These are phyloP conservation scores for Craterostigma plantagineum DNA, from an alignment of 257 asterid species.

Conservation along the genomic window DNA sequence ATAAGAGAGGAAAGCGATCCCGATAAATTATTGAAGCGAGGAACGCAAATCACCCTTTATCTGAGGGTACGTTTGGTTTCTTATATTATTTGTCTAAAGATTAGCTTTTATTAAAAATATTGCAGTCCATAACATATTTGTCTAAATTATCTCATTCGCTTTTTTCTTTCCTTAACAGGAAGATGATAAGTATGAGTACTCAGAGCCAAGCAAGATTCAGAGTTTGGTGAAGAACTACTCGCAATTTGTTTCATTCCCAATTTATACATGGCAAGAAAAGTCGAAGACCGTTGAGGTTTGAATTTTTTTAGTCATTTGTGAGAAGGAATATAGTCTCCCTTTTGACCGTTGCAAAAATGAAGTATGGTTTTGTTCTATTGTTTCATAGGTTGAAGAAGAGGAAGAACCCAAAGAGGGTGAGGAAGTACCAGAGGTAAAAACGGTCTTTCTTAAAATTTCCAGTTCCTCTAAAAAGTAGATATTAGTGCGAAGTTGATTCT, in stretches of 20 bases:
- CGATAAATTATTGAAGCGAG: constrained; percentile 42
- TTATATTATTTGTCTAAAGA: no score
- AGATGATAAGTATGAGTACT: constrained; percentile 80
- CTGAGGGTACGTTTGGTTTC: constrained; percentile 38
- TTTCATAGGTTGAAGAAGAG: constrained; percentile 84
- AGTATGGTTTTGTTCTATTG: no score
- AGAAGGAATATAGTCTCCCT: no score
- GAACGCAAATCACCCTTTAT: constrained; percentile 89
- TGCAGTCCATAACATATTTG: background rate
- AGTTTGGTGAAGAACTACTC: constrained; percentile 90
- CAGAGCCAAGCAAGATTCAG: constrained; percentile 76
- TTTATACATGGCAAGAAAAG: constrained; percentile 87
- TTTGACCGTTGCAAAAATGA: no score
- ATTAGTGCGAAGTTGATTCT: background rate
- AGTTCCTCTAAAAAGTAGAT: constrained; percentile 1
- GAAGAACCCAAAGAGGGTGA: constrained; percentile 92
- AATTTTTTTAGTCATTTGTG: background rate
- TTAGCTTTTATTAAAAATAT: no score
- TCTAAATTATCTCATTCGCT: background rate
- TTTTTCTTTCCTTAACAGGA: constrained; percentile 25
- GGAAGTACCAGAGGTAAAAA: constrained; percentile 57
- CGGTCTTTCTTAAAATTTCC: constrained; percentile 2
- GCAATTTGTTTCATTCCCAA: constrained; percentile 88
- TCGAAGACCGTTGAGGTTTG: constrained; percentile 82
- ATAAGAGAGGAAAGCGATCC: constrained; percentile 81